Percentiles rank a stretch among this genome's conserved stretches.
phyloP scores from a whole-genome alignment of 805 yeast species.

The Spathaspora gorwiae region DNA sequence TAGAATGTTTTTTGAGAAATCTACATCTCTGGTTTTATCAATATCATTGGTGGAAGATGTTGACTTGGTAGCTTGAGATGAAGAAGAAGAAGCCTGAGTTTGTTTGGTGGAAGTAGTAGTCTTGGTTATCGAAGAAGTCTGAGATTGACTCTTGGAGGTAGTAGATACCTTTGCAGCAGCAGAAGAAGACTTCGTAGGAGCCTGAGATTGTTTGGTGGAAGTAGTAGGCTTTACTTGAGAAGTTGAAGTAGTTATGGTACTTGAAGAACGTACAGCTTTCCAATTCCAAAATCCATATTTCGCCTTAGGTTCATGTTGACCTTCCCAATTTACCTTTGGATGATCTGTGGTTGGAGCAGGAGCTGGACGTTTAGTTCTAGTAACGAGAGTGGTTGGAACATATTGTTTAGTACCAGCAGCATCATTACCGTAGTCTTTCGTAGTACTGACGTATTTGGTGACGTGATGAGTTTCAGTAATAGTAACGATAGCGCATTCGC shows the following conservation, averaged over 20 bases:
- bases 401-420: constrained; percentile 13
- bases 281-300: no score
- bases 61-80: constrained; percentile 4
- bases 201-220: no score
- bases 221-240: no score
- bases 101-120: not conserved
- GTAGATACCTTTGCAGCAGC: no score
- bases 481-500: constrained; percentile 12
- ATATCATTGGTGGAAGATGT: not conserved
- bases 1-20: constrained; percentile 45
- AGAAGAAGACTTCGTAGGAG: not conserved
- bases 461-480: constrained; percentile 23
- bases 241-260: no score
- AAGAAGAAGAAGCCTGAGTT: constrained; percentile 1
- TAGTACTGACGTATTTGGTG: constrained; percentile 11
- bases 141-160: no score
- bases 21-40: constrained; percentile 12
- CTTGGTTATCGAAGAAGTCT: constrained; percentile 5
- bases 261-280: no score
- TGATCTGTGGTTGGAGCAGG: constrained; percentile 5
- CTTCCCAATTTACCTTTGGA: no score
- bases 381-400: constrained; percentile 1
- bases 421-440: constrained; percentile 4
- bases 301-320: no score
- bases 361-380: constrained; percentile 9